Percentiles rank a stretch among this genome's conserved stretches.
Evolutionary conservation across 1,139 yeast genomes (phyloP).

Genomic region (Diutina mesorugosa): DNA sequence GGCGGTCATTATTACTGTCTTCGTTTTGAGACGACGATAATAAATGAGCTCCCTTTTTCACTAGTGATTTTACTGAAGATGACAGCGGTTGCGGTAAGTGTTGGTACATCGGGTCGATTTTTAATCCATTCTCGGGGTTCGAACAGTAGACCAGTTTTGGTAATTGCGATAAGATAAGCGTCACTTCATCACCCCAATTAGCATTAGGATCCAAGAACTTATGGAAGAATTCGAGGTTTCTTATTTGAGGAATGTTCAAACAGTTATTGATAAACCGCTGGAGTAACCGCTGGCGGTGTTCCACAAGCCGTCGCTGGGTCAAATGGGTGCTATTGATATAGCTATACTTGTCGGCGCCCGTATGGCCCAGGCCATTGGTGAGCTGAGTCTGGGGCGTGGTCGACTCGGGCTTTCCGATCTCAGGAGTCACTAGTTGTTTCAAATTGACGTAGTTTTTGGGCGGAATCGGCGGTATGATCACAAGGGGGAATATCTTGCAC

Average conservation of each 20-base stretch:
- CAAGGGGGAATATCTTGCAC: conserved; percentile 64
- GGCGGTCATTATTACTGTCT: not conserved
- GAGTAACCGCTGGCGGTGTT: conserved; percentile 64
- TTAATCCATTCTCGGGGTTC: conserved; percentile 46
- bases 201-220: conserved; percentile 79
- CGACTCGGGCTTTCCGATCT: not conserved
- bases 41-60: not conserved
- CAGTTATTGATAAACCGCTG: conserved; percentile 73
- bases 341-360: conserved; percentile 12
- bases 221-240: conserved; percentile 50
- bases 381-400: not conserved
- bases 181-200: conserved; percentile 53
- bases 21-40: not conserved
- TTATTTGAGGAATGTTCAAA: conserved; percentile 38
- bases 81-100: conserved; percentile 47
- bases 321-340: conserved; percentile 33
- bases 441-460: conserved; percentile 58
- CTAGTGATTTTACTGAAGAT: not conserved
- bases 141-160: conserved; percentile 32
- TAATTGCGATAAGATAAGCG: conserved; percentile 23
- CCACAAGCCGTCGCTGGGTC: conserved; percentile 29
- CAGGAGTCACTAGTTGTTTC: conserved; percentile 18
- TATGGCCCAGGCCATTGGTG: not conserved
- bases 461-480: conserved; percentile 87
- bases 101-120: conserved; percentile 45